These are phyloP conservation scores for Smittium culicis DNA, from an alignment of 371 early-diverging fungal species.

Conservation along the genomic window DNA sequence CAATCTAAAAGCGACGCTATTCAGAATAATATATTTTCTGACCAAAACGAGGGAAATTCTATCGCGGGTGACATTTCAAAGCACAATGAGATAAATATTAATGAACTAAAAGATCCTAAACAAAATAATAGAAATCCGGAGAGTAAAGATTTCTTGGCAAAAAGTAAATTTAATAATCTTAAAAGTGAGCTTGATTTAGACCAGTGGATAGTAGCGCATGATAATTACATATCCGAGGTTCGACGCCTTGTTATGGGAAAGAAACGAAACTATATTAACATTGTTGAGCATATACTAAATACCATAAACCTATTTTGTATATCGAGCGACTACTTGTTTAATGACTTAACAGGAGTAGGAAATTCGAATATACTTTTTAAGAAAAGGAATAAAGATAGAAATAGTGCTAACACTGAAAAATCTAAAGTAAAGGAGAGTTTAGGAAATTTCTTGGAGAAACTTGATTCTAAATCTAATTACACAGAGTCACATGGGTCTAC, in stretches of 20 bases:
- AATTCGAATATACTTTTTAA: not conserved
- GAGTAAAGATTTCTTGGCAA: not conserved
- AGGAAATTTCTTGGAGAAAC: not conserved
- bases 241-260: conserved; percentile 46
- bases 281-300: conserved; percentile 19
- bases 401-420: not conserved
- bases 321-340: conserved; percentile 19
- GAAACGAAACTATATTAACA: conserved; percentile 35
- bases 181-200: conserved; percentile 44
- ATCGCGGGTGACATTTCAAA: too few relatives aligned
- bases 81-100: too few relatives aligned
- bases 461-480: not conserved
- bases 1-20: too few relatives aligned
- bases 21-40: too few relatives aligned
- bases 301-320: conserved; percentile 30
- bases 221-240: conserved; percentile 44
- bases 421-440: not conserved
- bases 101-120: too few relatives aligned
- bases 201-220: conserved; percentile 52
- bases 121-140: too few relatives aligned
- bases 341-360: conserved; percentile 1
- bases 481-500: too few relatives aligned
- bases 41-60: too few relatives aligned
- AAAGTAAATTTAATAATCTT: not conserved
- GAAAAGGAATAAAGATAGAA: too few relatives aligned